These are phyloP conservation scores for Fusarium sp. DNA, from an alignment of 2,329 filamentous ascomycete genomes.

Conservation along the genomic window DNA sequence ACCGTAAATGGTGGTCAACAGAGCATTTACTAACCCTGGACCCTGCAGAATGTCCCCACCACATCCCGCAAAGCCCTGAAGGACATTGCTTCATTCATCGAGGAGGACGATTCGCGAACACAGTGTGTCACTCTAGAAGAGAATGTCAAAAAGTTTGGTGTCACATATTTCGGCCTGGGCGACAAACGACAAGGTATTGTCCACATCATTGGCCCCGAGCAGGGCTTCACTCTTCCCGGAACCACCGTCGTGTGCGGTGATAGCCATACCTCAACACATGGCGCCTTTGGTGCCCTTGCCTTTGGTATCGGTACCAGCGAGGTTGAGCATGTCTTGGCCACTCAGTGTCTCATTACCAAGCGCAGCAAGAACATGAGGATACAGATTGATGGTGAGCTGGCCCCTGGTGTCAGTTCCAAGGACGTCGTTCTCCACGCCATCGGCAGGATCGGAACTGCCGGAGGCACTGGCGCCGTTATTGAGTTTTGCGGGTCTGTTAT, in stretches of 20 bases:
- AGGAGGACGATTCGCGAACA: conserved; percentile 90
- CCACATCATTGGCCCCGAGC: conserved; percentile 97
- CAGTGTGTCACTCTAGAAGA: conserved; percentile 97
- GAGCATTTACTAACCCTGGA: conserved; percentile 24
- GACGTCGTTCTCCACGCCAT: conserved; percentile 94
- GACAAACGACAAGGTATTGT: conserved; percentile 98
- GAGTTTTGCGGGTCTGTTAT: conserved; percentile 98
- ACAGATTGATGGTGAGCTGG: conserved; percentile 89
- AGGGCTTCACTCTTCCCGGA: conserved; percentile 96
- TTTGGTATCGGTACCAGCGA: conserved; percentile 98
- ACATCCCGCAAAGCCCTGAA: conserved; percentile 91
- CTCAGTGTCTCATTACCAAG: conserved; percentile 93
- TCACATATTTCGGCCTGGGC: conserved; percentile 96
- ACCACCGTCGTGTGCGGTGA: conserved; percentile 98
- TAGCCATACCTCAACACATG: conserved; percentile 97
- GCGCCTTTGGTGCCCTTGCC: conserved; percentile 92
- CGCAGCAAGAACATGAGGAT: conserved; percentile 99
- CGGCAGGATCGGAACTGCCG: conserved; percentile 92
- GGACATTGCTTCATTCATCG: conserved; percentile 91
- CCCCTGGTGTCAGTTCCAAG: conserved; percentile 93
- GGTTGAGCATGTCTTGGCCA: conserved; percentile 97
- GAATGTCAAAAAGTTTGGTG: conserved; percentile 94
- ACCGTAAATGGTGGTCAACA: background rate
- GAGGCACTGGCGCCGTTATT: conserved; percentile 92
- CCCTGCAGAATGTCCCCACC: conserved; percentile 86